Base-by-base conservation (phyloP, 306 rosid genomes). In the Vigna reflexopilosa region DNA sequence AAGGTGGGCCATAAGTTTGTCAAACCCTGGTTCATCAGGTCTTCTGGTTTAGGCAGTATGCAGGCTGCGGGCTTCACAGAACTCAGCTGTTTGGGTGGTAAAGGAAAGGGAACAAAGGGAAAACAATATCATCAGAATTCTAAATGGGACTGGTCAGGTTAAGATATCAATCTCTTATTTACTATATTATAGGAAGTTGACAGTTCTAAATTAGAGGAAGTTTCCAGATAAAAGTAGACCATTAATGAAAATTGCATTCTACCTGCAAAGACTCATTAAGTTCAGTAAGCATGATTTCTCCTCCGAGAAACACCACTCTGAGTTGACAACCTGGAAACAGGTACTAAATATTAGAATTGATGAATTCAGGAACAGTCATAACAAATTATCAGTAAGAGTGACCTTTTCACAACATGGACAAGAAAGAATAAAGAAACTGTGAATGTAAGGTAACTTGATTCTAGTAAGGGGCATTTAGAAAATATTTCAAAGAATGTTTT, bases 31-130 rank as follows among this genome's bases (percentile, higher is more conserved):
- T 91, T 95, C 98, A 88, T 91, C 98, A 81, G 94, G 91, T 90
- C 99, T 89, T 90, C 99, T 66, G 86, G 94, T 96, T 91, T 75
- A 88, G 99, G 89, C 97, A 87, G 93, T 84, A 87, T 92, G 96
- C 91, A 84, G 93, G 97, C 96, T 88, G 91, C 96, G 63, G 98
- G 99, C 99, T 91, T 96, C 98, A 90, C 81, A 89, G 87, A 86
- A 82, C 91, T 91, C 98, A 88, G 97, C 98, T 96, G 98, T 96
- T 91, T 93, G 86, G 86, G 85, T 84, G 90, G 99, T 96, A 88
- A 80, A 96, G 97, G 96, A 85, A 86, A 93, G 93, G 93, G 90
- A 89, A 89, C 87, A 93, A 77, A 86, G 96, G 97, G 89, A 93
- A 92, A 91, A 93, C 81, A 95, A 84, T 85, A 82, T 89, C 89